Evolutionary conservation across 192 early-diverging fungal species (phyloP).

Genomic region (Linnemannia exigua): DNA sequence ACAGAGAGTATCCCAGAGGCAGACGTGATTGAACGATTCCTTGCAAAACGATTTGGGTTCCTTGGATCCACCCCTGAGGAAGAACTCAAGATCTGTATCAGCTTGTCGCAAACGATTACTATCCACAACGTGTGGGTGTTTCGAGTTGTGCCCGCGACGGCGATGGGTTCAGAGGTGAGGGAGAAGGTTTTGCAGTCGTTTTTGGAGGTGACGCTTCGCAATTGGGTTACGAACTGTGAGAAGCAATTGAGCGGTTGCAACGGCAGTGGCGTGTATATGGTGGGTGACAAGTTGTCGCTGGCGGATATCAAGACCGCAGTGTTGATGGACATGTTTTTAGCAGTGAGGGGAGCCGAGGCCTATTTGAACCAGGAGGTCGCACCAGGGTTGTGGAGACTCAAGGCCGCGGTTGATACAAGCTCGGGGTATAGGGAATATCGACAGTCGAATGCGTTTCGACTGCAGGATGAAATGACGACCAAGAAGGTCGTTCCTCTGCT

Average conservation of each 20-base stretch:
- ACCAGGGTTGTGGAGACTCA: constrained; percentile 30
- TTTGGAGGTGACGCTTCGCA: constrained; percentile 18
- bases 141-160: constrained; percentile 28
- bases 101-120: constrained; percentile 26
- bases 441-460: constrained; percentile 13
- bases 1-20: constrained; percentile 29
- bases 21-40: constrained; percentile 36
- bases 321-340: constrained; percentile 31
- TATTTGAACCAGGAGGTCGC: constrained; percentile 8
- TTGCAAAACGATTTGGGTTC: constrained; percentile 31
- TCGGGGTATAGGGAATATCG: constrained; percentile 17
- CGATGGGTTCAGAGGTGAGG: neutral
- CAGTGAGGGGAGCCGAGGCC: neutral
- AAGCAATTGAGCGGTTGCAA: constrained; percentile 40
- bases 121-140: constrained; percentile 41
- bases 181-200: constrained; percentile 14
- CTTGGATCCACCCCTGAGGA: constrained; percentile 22
- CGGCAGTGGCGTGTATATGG: constrained; percentile 54
- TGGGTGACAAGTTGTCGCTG: constrained; percentile 59
- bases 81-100: constrained; percentile 36
- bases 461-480: constrained; percentile 23
- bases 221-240: constrained; percentile 48
- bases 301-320: constrained; percentile 57
- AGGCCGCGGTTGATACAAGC: constrained; percentile 18
- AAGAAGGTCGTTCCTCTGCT: constrained; percentile 25